Evolutionary conservation across 2,329 filamentous ascomycete species (phyloP).

Genomic region (Stachybotrys chlorohalonatus): DNA sequence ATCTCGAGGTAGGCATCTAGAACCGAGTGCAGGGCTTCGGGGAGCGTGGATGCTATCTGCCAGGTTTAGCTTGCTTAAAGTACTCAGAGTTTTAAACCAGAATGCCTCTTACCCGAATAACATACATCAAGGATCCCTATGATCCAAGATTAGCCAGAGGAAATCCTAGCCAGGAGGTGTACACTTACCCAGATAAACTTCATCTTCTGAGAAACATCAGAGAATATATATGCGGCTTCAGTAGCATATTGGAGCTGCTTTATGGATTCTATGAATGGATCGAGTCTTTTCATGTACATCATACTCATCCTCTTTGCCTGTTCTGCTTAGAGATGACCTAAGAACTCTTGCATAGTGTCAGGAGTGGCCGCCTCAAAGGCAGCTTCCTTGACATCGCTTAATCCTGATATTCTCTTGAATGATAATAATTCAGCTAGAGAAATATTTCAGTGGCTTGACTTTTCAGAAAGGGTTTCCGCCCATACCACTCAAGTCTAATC

Average conservation of each 20-base stretch:
- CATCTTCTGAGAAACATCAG: background rate
- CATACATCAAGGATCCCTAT: background rate
- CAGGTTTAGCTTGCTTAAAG: background rate
- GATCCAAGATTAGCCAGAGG: background rate
- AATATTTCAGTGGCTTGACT: background rate
- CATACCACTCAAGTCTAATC: background rate
- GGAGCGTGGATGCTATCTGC: background rate
- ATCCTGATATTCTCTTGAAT: background rate
- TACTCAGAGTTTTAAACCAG: background rate
- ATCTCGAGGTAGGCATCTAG: background rate
- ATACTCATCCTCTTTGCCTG: background rate
- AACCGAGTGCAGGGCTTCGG: background rate
- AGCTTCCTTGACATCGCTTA: background rate
- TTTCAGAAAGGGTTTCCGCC: background rate
- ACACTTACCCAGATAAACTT: background rate
- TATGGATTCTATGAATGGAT: background rate
- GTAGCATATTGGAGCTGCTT: background rate
- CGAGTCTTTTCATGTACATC: background rate
- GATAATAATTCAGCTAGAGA: background rate
- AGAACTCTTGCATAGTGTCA: background rate
- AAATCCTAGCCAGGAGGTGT: background rate
- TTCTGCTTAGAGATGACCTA: background rate
- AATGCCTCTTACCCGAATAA: background rate
- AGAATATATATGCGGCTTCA: background rate
- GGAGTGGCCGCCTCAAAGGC: background rate